phyloP scores from a whole-genome alignment of 805 yeast genomes.

The Yarrowia alimentaria region DNA sequence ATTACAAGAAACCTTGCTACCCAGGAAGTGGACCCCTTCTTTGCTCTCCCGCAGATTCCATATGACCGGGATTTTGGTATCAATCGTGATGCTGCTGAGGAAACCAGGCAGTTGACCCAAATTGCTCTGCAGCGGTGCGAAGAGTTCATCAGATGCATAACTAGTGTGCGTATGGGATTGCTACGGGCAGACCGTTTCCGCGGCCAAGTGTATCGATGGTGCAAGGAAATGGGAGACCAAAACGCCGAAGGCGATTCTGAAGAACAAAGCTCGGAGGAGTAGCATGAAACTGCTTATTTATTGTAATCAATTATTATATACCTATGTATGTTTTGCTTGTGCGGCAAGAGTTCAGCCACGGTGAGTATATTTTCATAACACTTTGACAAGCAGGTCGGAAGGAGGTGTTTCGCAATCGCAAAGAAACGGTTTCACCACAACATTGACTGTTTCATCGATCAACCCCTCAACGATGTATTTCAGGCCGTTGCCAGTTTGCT shows the following conservation, averaged over 20 bases:
- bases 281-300: neutral
- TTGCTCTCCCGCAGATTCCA: conserved; percentile 55
- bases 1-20: conserved; percentile 36
- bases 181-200: conserved; percentile 76
- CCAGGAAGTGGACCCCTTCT: conserved; percentile 58
- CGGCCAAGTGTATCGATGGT: conserved; percentile 73
- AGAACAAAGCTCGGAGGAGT: conserved; percentile 39
- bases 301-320: neutral
- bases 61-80: conserved; percentile 52
- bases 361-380: no score
- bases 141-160: conserved; percentile 79
- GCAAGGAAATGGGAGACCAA: conserved; percentile 74
- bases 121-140: conserved; percentile 78
- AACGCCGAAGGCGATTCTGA: conserved; percentile 46
- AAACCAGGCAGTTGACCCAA: conserved; percentile 69
- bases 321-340: no score
- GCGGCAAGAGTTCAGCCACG: no score
- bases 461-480: conserved; percentile 68
- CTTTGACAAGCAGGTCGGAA: neutral
- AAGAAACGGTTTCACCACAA: conserved; percentile 51
- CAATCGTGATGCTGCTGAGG: conserved; percentile 59
- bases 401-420: conserved; percentile 2
- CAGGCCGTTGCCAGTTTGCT: conserved; percentile 83
- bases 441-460: conserved; percentile 55
- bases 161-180: conserved; percentile 70